Base-by-base conservation (phyloP, 2,329 filamentous ascomycete genomes). In the Fusarium sp. region DNA sequence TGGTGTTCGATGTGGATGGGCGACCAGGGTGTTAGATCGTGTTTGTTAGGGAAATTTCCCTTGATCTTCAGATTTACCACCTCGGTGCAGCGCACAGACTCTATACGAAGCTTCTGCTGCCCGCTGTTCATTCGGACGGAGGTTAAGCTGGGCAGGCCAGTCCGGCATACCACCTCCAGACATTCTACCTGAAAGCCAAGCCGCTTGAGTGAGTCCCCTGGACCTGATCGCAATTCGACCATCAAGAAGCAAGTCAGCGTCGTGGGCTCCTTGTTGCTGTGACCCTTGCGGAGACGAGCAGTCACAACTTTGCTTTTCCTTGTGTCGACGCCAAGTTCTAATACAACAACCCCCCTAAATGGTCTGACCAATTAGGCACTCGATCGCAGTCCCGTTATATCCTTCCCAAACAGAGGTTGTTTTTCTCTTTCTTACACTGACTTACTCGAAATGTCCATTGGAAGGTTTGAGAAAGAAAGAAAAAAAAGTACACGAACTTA, bases 221-320 rank as follows among this genome's bases (percentile, higher is more conserved):
- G 45, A 40, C 18, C 58, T 27, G 49, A 57, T 65, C 47, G 41
- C 51, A 65, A 68, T 65, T 61, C 61, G 61, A 54, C 64, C 54
- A 57, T 53, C 32, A 44, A 46, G 51, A 27, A 40, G 22, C 53
- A 64, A 68, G 62, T 56, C 57, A 57, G 53, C 46, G 30, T 57
- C 58, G 62, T 51, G 48, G 65, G 57, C 43, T 72, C 61, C 47
- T 62, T 61, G 61, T 55, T 49, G 48, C 65, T 48, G 48, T 65
- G 66, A 65, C 65, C 66, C 53, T 58, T 44, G 43, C 49, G 29
- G 45, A 69, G 62, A 69, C 62, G 64, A 75, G 66, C 58, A 67
- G 62, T 69, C 70, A 72, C 47, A 73, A 61, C 61, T 61, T 74
- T 72, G 67, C 73, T 75, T 71, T 75, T 72, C 65, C 66, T 51